These are phyloP conservation scores for Trichoderma atroviride DNA, from an alignment of 2,329 filamentous ascomycete genomes.

Conservation along the genomic window DNA sequence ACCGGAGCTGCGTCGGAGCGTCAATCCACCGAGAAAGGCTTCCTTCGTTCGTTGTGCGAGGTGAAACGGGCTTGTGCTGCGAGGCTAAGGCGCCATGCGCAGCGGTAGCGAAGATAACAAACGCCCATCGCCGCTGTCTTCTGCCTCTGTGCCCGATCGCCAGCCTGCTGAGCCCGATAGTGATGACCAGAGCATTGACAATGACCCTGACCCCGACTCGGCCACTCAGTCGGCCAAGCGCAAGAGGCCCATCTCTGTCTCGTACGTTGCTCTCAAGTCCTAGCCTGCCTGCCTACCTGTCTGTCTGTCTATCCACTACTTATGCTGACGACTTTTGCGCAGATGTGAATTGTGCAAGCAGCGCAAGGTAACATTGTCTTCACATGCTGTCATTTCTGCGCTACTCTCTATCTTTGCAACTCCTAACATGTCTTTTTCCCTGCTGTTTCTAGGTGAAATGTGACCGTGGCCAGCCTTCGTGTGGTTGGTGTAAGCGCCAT, in stretches of 20 bases:
- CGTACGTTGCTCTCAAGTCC: constrained; percentile 44
- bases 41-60: neutral
- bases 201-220: constrained; percentile 41
- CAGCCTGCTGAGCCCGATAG: constrained; percentile 48
- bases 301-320: neutral
- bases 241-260: constrained; percentile 63
- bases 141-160: constrained; percentile 38
- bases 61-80: neutral
- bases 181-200: constrained; percentile 55
- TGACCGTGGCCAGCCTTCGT: constrained; percentile 73
- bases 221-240: constrained; percentile 50
- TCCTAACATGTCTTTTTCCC: constrained; percentile 26
- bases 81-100: constrained; percentile 31
- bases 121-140: constrained; percentile 29
- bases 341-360: constrained; percentile 80
- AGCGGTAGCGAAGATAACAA: constrained; percentile 30
- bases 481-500: constrained; percentile 69
- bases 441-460: constrained; percentile 67
- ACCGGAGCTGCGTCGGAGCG: constrained; percentile 4
- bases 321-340: constrained; percentile 32
- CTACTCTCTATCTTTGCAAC: neutral
- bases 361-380: constrained; percentile 63
- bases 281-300: neutral
- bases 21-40: constrained; percentile 23
- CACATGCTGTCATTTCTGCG: neutral